phyloP scores from a whole-genome alignment of 768 basidiomycete genomes.

The Lanmaoa pseudosensibilis region DNA sequence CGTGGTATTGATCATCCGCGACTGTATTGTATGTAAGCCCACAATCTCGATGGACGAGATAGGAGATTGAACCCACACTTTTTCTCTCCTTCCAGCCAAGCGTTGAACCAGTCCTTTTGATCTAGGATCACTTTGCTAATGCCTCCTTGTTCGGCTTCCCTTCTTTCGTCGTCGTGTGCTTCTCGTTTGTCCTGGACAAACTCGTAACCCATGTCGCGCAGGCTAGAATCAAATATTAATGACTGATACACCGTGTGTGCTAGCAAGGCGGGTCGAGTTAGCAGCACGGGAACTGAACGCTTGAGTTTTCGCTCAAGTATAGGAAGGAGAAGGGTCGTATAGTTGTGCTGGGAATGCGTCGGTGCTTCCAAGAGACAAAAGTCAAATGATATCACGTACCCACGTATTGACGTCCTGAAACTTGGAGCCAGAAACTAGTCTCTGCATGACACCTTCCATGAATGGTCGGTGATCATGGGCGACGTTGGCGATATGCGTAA shows the following conservation, averaged over 20 bases:
- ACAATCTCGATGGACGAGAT: background rate
- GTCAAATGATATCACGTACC: conserved; percentile 44
- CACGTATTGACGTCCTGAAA: conserved; percentile 69
- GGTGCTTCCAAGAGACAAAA: background rate
- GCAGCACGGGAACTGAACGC: conserved; percentile 68
- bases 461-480: conserved; percentile 83
- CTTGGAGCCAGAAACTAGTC: conserved; percentile 61
- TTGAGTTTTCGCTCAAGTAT: conserved; percentile 74
- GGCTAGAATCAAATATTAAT: conserved; percentile 77
- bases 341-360: conserved; percentile 65
- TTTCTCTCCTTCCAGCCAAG: conserved; percentile 89
- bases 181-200: conserved; percentile 35
- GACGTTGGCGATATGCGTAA: conserved; percentile 86
- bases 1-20: conserved; percentile 81
- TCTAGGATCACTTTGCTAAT: conserved; percentile 80
- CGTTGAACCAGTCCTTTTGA: conserved; percentile 83
- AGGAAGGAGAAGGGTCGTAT: conserved; percentile 75
- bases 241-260: conserved; percentile 97
- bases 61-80: conserved; percentile 57
- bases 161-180: conserved; percentile 7
- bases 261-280: conserved; percentile 78
- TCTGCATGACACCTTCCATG: conserved; percentile 74
- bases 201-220: conserved; percentile 73
- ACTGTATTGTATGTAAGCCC: conserved; percentile 48
- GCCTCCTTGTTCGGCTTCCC: conserved; percentile 61